phyloP scores from a whole-genome alignment of 306 rosid genomes.

The Notholithocarpus densiflorus region DNA sequence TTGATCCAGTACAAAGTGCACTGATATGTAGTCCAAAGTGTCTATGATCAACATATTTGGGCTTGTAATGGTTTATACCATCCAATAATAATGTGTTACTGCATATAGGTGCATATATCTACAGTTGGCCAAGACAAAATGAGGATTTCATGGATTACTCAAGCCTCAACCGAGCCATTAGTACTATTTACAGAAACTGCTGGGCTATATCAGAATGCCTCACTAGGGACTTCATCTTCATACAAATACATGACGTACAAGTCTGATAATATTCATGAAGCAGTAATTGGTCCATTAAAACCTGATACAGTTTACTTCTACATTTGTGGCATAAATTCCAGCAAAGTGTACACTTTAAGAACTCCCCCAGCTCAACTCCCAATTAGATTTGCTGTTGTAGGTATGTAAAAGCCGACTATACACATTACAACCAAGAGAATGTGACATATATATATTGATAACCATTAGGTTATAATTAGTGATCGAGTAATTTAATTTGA shows the following conservation, averaged over 20 bases:
- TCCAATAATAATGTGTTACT: background rate
- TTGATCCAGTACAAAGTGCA: background rate
- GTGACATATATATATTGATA: too few species aligned
- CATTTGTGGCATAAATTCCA: slow-evolving; percentile 45
- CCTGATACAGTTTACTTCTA: slow-evolving; percentile 58
- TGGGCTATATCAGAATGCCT: slow-evolving; percentile 24
- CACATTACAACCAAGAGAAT: too few species aligned
- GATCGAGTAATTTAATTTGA: too few species aligned
- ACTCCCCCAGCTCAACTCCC: slow-evolving; percentile 75
- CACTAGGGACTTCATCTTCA: slow-evolving; percentile 42
- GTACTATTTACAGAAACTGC: slow-evolving; percentile 53
- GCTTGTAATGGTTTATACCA: background rate
- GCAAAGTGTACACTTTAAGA: slow-evolving; percentile 40
- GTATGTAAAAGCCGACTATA: slow-evolving; percentile 18
- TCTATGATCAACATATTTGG: background rate
- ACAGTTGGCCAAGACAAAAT: slow-evolving; percentile 61
- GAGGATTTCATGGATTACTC: slow-evolving; percentile 76
- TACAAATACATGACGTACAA: slow-evolving; percentile 29
- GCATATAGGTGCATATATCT: slow-evolving; percentile 78
- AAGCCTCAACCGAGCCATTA: slow-evolving; percentile 28
- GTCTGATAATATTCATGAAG: slow-evolving; percentile 65
- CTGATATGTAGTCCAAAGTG: background rate
- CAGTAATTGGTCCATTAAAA: slow-evolving; percentile 59
- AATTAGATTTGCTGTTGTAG: slow-evolving; percentile 62
- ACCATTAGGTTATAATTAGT: too few species aligned